phyloP scores from a whole-genome alignment of 768 basidiomycete species.

The Naganishia kalamii region DNA sequence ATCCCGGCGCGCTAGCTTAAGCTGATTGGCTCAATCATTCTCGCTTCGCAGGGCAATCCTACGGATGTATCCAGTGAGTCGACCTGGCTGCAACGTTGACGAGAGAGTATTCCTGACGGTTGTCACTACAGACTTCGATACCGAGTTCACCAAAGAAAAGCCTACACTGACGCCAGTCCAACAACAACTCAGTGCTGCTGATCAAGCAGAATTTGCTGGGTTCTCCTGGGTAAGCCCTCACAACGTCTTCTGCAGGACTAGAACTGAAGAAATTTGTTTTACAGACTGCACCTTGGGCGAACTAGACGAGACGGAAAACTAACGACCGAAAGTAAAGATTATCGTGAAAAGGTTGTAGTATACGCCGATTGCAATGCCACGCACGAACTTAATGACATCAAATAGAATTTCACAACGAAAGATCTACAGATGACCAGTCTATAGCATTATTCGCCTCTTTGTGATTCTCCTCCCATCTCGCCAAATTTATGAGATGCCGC shows the following conservation, averaged over 20 bases:
- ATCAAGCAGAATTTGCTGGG: conserved; percentile 92
- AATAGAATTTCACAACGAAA: not conserved
- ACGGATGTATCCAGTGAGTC: conserved; percentile 26
- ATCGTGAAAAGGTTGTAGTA: conserved; percentile 12
- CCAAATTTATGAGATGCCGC: conserved; percentile 46
- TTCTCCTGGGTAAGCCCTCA: conserved; percentile 68
- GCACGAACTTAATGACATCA: conserved; percentile 10
- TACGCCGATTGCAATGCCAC: not conserved
- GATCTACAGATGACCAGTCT: conserved; percentile 9
- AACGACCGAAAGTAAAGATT: conserved; percentile 2
- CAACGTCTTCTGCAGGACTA: not conserved
- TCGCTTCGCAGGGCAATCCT: conserved; percentile 27
- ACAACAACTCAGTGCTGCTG: conserved; percentile 76
- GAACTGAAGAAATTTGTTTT: not conserved
- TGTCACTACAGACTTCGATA: conserved; percentile 63
- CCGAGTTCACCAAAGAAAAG: conserved; percentile 93
- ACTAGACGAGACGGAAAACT: not conserved
- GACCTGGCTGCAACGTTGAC: not conserved
- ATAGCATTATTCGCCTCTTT: not conserved
- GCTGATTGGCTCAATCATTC: not conserved
- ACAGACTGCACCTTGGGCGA: conserved; percentile 21
- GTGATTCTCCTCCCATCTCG: conserved; percentile 13
- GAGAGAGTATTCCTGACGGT: conserved; percentile 25
- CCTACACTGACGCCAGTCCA: conserved; percentile 97
- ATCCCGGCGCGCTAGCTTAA: conserved; percentile 56